Percentiles rank a stretch among this genome's conserved stretches.
Conservation (phyloP, 225 moss, liverwort and hornwort species). For the Rhytidiadelphus loreus region DNA sequence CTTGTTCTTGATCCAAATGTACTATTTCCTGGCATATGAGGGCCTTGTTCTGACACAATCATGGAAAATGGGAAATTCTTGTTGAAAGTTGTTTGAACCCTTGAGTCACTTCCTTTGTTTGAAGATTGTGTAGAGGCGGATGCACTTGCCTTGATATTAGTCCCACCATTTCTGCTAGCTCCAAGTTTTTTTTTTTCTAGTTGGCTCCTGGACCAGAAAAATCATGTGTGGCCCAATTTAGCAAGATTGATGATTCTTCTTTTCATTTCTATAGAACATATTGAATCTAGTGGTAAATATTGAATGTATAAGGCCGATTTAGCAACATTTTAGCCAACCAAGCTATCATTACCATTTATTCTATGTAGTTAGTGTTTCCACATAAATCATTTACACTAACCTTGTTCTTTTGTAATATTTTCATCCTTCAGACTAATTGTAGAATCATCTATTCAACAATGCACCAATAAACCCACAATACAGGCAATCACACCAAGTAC, state of each 20-base stretch:
- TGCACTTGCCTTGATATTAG: background rate
- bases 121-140: background rate
- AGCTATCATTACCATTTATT: background rate
- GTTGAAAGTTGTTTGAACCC: background rate
- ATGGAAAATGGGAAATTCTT: background rate
- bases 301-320: too few relatives aligned
- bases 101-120: constrained; percentile 5
- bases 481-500: background rate
- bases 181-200: constrained; percentile 6
- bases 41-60: background rate
- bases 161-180: background rate
- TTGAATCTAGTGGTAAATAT: background rate
- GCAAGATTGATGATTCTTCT: background rate
- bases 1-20: background rate
- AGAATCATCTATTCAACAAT: background rate
- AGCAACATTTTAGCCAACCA: background rate
- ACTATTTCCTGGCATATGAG: background rate
- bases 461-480: background rate
- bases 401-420: background rate
- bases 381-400: background rate
- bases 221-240: background rate
- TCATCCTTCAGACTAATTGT: background rate
- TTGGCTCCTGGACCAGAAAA: background rate
- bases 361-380: background rate
- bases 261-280: background rate